A percentile compares a stretch with the other conserved stretches of the same genome.
Evolutionary conservation across 1,284 basidiomycete genomes (phyloP).

Genomic region (Leccinum fuscescens): DNA sequence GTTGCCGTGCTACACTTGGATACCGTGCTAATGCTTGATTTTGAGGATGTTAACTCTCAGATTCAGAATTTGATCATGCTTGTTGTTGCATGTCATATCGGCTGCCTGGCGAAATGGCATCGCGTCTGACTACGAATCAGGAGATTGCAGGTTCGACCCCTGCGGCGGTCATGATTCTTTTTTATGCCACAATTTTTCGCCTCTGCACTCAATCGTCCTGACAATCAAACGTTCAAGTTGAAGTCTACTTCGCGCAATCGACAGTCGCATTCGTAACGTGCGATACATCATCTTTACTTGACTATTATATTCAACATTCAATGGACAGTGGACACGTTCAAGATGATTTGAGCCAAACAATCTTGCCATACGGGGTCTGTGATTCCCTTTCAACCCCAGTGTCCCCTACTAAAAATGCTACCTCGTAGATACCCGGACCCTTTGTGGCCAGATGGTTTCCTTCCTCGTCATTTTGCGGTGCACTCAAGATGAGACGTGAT

Average conservation of each 20-base stretch:
- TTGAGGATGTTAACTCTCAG: neutral
- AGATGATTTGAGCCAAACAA: slow-evolving; percentile 37
- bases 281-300: neutral
- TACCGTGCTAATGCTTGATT: neutral
- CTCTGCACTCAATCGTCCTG: neutral
- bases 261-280: neutral
- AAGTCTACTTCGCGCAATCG: neutral
- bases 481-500: slow-evolving; percentile 38
- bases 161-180: slow-evolving; percentile 21
- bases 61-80: neutral
- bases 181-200: neutral
- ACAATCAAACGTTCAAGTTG: neutral
- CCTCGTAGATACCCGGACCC: slow-evolving; percentile 46
- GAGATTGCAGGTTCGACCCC: slow-evolving; percentile 62
- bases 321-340: neutral
- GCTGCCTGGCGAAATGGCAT: slow-evolving; percentile 62
- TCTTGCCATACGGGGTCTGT: slow-evolving; percentile 45
- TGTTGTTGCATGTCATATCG: neutral
- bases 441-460: slow-evolving; percentile 33
- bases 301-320: neutral
- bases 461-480: slow-evolving; percentile 38
- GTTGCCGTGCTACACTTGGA: neutral
- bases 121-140: slow-evolving; percentile 69
- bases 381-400: slow-evolving; percentile 29
- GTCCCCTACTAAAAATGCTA: slow-evolving; percentile 44